Evolutionary conservation across 495 filamentous ascomycete species (phyloP).

Genomic region (Letharia columbiana): DNA sequence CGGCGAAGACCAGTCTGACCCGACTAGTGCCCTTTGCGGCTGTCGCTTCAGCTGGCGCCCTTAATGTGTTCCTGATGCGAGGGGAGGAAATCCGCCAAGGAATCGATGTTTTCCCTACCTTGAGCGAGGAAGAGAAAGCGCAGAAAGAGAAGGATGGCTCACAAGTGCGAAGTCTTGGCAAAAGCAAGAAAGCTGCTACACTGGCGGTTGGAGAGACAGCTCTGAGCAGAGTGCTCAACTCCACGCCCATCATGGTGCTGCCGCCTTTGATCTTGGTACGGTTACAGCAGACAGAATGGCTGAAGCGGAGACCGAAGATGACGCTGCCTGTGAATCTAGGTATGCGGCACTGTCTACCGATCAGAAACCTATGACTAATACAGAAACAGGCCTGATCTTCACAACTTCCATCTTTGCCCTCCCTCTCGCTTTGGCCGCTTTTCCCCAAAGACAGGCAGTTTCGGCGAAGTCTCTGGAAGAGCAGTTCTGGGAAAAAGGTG

Average conservation of each 20-base stretch:
- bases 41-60: slow-evolving; percentile 76
- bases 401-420: slow-evolving; percentile 74
- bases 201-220: slow-evolving; percentile 90
- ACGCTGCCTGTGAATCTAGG: slow-evolving; percentile 73
- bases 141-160: slow-evolving; percentile 50
- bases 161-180: slow-evolving; percentile 62
- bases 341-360: slow-evolving; percentile 15
- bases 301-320: slow-evolving; percentile 61
- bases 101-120: slow-evolving; percentile 86
- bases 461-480: slow-evolving; percentile 63
- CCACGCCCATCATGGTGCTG: slow-evolving; percentile 93
- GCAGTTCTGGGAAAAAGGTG: slow-evolving; percentile 74
- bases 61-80: slow-evolving; percentile 97
- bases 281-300: slow-evolving; percentile 68
- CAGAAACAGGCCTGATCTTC: slow-evolving; percentile 54
- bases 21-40: slow-evolving; percentile 92
- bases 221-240: slow-evolving; percentile 77
- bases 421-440: slow-evolving; percentile 78
- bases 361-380: background rate
- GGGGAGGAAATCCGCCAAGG: slow-evolving; percentile 87
- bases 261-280: slow-evolving; percentile 78
- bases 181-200: slow-evolving; percentile 76
- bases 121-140: slow-evolving; percentile 47
- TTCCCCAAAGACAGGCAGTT: slow-evolving; percentile 81
- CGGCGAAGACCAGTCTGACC: slow-evolving; percentile 61